phyloP scores from a whole-genome alignment of 192 early-diverging fungal genomes.

The Gonapodya prolifera region DNA sequence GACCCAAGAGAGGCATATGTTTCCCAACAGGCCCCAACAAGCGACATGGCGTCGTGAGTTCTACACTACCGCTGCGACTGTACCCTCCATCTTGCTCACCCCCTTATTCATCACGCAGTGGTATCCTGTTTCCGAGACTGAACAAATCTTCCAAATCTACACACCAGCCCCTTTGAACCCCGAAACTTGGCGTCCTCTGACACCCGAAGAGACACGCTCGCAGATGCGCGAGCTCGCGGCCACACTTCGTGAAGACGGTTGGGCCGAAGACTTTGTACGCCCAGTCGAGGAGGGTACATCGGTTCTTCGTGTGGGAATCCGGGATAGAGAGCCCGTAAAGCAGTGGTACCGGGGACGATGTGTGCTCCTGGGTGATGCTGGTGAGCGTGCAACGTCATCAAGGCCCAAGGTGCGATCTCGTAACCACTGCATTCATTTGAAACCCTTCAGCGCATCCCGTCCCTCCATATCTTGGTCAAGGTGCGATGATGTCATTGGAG shows the following conservation, averaged over 20 bases:
- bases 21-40: slow-evolving; percentile 14
- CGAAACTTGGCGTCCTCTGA: slow-evolving; percentile 25
- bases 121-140: slow-evolving; percentile 12
- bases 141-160: slow-evolving; percentile 33
- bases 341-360: slow-evolving; percentile 8
- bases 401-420: background rate
- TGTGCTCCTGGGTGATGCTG: background rate
- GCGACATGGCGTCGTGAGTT: background rate
- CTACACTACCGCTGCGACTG: slow-evolving; percentile 11
- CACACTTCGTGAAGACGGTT: slow-evolving; percentile 17
- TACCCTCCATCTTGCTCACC: background rate
- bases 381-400: background rate
- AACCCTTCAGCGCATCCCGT: background rate
- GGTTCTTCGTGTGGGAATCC: slow-evolving; percentile 24
- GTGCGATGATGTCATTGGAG: slow-evolving; percentile 3
- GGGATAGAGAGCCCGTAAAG: slow-evolving; percentile 19
- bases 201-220: slow-evolving; percentile 13
- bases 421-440: background rate
- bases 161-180: slow-evolving; percentile 22
- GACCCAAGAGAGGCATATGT: slow-evolving; percentile 16
- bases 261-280: slow-evolving; percentile 15
- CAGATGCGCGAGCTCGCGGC: slow-evolving; percentile 14
- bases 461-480: background rate
- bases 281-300: slow-evolving; percentile 15
- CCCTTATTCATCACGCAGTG: slow-evolving; percentile 9